Evolutionary conservation across 225 moss, liverwort and hornwort genomes (phyloP).

Genomic region (Pleurozium schreberi): DNA sequence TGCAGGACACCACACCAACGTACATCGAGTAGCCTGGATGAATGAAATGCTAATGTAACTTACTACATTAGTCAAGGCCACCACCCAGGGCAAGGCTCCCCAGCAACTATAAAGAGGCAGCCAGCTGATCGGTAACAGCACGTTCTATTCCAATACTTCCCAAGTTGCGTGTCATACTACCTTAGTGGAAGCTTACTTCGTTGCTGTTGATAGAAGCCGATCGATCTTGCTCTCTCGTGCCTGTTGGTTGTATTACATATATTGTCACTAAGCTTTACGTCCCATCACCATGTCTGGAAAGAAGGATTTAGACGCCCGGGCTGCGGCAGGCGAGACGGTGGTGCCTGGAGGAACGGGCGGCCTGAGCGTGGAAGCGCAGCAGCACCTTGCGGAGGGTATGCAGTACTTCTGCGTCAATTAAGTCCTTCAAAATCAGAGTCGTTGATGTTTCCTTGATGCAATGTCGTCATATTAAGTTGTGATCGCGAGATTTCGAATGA

Average conservation of each 20-base stretch:
- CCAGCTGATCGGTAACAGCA: background rate
- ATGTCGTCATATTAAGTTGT: background rate
- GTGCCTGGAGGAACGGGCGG: slow-evolving; percentile 36
- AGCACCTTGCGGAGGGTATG: slow-evolving; percentile 25
- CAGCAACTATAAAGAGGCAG: background rate
- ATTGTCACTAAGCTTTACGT: background rate
- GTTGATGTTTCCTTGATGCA: too few relatives aligned
- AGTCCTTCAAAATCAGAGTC: background rate
- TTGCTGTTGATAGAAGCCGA: background rate
- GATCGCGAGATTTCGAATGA: too few relatives aligned
- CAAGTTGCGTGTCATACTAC: too few relatives aligned
- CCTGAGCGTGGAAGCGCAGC: slow-evolving; percentile 33
- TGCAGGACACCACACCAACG: background rate
- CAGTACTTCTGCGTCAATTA: too few relatives aligned
- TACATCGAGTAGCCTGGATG: background rate
- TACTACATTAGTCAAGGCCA: background rate
- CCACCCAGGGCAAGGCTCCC: background rate
- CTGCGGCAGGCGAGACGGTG: slow-evolving; percentile 32
- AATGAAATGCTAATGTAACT: background rate
- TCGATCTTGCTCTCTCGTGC: background rate
- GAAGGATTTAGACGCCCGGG: slow-evolving; percentile 3
- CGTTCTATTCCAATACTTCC: too few relatives aligned
- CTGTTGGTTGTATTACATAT: too few relatives aligned
- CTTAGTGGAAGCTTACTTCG: background rate
- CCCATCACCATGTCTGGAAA: background rate